Evolutionary conservation across 495 filamentous ascomycete genomes (phyloP), one percentile per base, ranked within the genome.

Genomic region (Podospora pseudocomata): DNA sequence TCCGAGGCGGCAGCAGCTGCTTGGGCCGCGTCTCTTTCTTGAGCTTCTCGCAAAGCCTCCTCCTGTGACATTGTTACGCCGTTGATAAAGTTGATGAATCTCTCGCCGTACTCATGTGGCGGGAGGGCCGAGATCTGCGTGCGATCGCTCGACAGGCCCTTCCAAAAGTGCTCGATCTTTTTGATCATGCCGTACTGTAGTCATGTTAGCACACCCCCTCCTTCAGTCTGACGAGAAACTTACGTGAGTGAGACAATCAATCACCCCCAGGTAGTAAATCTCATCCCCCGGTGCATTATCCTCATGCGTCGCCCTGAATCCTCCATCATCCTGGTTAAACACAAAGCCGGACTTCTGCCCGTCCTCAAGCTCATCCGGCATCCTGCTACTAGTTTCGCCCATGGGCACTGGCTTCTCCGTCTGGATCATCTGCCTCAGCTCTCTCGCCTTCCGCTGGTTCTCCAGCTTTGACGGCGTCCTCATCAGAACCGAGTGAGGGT

Each of bases 191-290:
- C 92, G 75, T 97, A 97, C 91, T 94, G 67, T 11, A 19, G 5
- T 18, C 70, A 64, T n/a, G 70, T 84, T 76, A 84, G 79, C 63
- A 65, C 60, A 54, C 64, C 2, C 39, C 5, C 39, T 49, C 20
- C 23, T 49, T 49, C 39, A 49, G 0, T 13, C 39, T 32, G 9
- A 18, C 9, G 39, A 13, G 9, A 60, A 63, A 86, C 90, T 85
- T 82, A 95, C 92, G 79, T 97, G 92, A 54, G 95, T 99, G 74
- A 99, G 80, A 76, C 94, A 98, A 78, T 98, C 96, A 75, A 98
- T 98, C 69, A 99, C 95, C 13, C 95, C 95, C 6, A 99, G 86
- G 75, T 98, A 99, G 73, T 98, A 99, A 39, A 99, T 93, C 79
- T 96, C 92, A 65, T 97, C 93, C 1, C 89, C 94, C 7, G 91